Evolutionary conservation across 192 early-diverging fungal genomes (phyloP).

Genomic region (Coemansia sp.): DNA sequence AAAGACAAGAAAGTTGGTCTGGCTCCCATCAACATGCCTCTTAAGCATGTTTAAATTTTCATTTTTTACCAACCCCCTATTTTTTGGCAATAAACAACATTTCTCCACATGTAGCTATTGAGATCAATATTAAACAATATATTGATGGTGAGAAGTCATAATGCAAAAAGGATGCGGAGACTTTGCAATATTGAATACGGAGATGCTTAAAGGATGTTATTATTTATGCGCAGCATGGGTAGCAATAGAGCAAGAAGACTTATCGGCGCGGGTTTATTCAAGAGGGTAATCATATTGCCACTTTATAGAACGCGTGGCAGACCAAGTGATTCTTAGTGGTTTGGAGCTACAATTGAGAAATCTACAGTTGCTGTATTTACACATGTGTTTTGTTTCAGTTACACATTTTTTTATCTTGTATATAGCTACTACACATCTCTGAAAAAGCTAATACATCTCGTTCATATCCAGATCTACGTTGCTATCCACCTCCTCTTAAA

Average conservation of each 20-base stretch:
- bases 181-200: not conserved
- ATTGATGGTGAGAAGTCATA: too few species aligned
- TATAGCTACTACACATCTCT: too few species aligned
- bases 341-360: not conserved
- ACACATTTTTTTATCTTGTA: too few species aligned
- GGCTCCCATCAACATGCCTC: slow-evolving; percentile 52
- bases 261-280: too few species aligned
- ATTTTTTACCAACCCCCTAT: not conserved
- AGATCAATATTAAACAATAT: too few species aligned
- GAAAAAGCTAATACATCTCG: too few species aligned
- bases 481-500: not conserved
- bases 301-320: not conserved
- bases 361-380: not conserved
- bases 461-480: too few species aligned
- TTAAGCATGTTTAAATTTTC: slow-evolving; percentile 28
- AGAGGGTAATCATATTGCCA: not conserved
- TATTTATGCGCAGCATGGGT: not conserved
- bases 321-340: too few species aligned
- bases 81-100: not conserved
- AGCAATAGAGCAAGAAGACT: too few species aligned
- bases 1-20: slow-evolving; percentile 48
- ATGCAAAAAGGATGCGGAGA: too few species aligned
- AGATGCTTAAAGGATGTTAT: not conserved
- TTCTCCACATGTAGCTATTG: not conserved
- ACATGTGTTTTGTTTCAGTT: slow-evolving; percentile 11